phyloP scores from a whole-genome alignment of 306 rosid species.

The Quercus wislizeni region DNA sequence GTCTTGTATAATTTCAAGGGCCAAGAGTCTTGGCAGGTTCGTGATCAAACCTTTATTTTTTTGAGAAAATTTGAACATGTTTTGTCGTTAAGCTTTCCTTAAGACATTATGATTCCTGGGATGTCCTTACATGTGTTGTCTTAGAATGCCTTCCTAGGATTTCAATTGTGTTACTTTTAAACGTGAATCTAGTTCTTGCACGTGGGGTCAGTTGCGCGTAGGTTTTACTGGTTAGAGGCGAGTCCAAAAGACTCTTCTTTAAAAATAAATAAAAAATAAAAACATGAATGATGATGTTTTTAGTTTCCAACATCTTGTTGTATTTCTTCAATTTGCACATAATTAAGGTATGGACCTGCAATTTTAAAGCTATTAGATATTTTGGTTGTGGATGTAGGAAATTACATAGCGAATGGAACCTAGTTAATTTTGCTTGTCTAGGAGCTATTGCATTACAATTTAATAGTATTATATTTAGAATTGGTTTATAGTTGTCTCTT shows the following conservation, averaged over 20 bases:
- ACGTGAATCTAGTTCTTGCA: not conserved
- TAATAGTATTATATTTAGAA: no score
- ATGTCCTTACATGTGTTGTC: not conserved
- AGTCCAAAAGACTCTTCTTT: no score
- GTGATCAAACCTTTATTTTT: not conserved
- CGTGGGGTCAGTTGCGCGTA: no score
- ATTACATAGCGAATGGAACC: not conserved
- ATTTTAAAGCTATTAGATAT: not conserved
- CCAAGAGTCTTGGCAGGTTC: constrained; percentile 96
- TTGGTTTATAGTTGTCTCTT: not conserved
- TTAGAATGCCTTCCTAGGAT: not conserved
- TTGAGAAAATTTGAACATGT: no score
- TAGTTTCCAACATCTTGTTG: not conserved
- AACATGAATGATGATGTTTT: not conserved
- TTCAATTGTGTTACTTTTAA: not conserved
- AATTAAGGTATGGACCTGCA: not conserved
- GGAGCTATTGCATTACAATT: not conserved
- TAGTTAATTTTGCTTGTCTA: not conserved
- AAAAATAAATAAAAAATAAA: no score
- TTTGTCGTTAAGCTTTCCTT: not conserved
- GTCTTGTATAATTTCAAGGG: constrained; percentile 60
- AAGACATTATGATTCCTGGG: not conserved
- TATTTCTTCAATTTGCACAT: no score
- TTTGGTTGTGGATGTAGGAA: not conserved
- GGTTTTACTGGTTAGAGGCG: no score